Evolutionary conservation across 768 basidiomycete species (phyloP).

Genomic region (Hysterangium stoloniferum): DNA sequence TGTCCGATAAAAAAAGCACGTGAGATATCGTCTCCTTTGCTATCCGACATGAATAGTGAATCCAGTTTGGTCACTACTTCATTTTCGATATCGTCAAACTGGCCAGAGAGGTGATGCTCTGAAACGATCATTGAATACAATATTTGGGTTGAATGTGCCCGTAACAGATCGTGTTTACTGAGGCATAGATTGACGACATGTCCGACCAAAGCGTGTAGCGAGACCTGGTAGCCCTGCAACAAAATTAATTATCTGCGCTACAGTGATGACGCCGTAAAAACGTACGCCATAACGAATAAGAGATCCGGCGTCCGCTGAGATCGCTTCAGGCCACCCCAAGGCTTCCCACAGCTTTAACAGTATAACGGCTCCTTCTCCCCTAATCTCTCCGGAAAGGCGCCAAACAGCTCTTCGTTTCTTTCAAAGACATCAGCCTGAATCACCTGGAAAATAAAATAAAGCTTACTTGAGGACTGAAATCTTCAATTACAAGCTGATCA

Average conservation of each 20-base stretch:
- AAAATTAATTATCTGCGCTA: conserved; percentile 12
- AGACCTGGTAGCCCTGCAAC: conserved; percentile 72
- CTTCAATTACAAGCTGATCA: conserved; percentile 88
- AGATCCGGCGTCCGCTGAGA: conserved; percentile 40
- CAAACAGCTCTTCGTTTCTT: conserved; percentile 94
- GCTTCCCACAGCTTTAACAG: conserved; percentile 79
- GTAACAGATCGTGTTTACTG: conserved; percentile 88
- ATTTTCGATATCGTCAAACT: conserved; percentile 86
- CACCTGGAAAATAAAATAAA: conserved; percentile 13
- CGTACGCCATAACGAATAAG: conserved; percentile 66
- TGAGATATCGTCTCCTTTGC: conserved; percentile 84
- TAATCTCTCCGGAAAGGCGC: conserved; percentile 92
- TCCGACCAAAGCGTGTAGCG: conserved; percentile 77
- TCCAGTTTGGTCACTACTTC: conserved; percentile 90
- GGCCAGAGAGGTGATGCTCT: conserved; percentile 75
- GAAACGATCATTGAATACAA: conserved; percentile 94
- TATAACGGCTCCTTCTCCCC: conserved; percentile 83
- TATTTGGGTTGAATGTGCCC: conserved; percentile 86
- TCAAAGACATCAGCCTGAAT: conserved; percentile 9
- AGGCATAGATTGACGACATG: conserved; percentile 88
- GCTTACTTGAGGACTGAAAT: conserved; percentile 83
- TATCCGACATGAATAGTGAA: conserved; percentile 87
- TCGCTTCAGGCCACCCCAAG: conserved; percentile 66
- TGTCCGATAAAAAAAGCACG: conserved; percentile 90
- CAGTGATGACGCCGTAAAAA: conserved; percentile 10